These are phyloP conservation scores for Plantago coronopus DNA, from an alignment of 305 asterid species.

Conservation along the genomic window DNA sequence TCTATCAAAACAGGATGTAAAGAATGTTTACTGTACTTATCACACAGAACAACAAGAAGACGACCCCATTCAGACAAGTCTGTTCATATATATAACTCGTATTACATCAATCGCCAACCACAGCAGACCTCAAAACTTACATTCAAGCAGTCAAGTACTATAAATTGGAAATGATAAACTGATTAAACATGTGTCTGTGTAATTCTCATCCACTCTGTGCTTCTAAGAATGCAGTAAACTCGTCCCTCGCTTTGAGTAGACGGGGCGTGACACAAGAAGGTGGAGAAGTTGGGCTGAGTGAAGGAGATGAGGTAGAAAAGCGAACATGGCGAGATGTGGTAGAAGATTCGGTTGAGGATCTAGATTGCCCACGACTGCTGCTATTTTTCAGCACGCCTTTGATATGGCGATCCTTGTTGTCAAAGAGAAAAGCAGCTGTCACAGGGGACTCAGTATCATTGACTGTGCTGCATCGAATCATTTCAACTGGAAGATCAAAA, in stretches of 20 bases:
- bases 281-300: conserved; percentile 38
- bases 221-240: conserved; percentile 62
- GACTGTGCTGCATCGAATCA: conserved; percentile 43
- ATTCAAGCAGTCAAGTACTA: neutral
- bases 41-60: neutral
- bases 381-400: conserved; percentile 58
- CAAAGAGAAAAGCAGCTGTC: conserved; percentile 63
- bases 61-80: neutral
- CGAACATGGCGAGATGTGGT: conserved; percentile 62
- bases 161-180: conserved; percentile 8
- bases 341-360: conserved; percentile 29
- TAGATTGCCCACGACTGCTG: conserved; percentile 10
- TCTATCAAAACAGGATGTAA: neutral
- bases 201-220: conserved; percentile 53
- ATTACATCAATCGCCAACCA: neutral
- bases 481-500: conserved; percentile 80
- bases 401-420: conserved; percentile 31
- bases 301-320: conserved; percentile 51
- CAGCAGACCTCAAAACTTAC: neutral
- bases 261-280: conserved; percentile 45
- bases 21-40: neutral
- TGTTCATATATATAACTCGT: neutral
- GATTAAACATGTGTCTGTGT: neutral
- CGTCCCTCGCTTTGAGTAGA: conserved; percentile 51
- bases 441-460: conserved; percentile 54